Percentiles rank a stretch among this genome's conserved stretches.
Conservation (phyloP, 1,139 yeast species). For the Hemisphaericaspora lyxosophila region DNA sequence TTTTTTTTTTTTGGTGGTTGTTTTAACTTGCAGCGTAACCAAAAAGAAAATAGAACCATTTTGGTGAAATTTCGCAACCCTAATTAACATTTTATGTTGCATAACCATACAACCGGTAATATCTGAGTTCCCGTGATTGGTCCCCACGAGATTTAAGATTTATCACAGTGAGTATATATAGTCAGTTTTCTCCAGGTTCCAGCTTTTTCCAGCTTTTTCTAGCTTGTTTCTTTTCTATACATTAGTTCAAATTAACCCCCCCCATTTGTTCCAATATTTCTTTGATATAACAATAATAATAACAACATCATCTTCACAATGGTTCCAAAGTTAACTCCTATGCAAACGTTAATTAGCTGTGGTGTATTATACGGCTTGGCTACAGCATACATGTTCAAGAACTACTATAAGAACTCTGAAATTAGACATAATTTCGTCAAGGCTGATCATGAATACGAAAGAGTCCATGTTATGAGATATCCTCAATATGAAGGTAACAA, state of each 20-base stretch:
- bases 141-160: no score
- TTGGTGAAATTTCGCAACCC: background rate
- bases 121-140: no score
- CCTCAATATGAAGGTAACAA: constrained; percentile 16
- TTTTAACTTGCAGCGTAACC: background rate
- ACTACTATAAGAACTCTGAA: constrained; percentile 32
- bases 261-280: no score
- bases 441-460: constrained; percentile 31
- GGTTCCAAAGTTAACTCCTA: constrained; percentile 19
- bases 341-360: constrained; percentile 33
- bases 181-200: no score
- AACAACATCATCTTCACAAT: no score
- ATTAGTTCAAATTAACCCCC: no score
- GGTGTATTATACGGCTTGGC: constrained; percentile 38
- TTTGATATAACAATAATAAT: no score
- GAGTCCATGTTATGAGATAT: constrained; percentile 25
- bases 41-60: constrained; percentile 3
- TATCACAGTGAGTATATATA: no score
- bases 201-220: no score
- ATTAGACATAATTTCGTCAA: constrained; percentile 31
- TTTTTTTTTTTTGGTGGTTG: background rate
- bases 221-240: no score
- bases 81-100: no score
- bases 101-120: background rate
- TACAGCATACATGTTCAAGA: constrained; percentile 35